These are phyloP conservation scores for Cladosporium velox DNA, from an alignment of 2,329 filamentous ascomycete species.

Conservation along the genomic window DNA sequence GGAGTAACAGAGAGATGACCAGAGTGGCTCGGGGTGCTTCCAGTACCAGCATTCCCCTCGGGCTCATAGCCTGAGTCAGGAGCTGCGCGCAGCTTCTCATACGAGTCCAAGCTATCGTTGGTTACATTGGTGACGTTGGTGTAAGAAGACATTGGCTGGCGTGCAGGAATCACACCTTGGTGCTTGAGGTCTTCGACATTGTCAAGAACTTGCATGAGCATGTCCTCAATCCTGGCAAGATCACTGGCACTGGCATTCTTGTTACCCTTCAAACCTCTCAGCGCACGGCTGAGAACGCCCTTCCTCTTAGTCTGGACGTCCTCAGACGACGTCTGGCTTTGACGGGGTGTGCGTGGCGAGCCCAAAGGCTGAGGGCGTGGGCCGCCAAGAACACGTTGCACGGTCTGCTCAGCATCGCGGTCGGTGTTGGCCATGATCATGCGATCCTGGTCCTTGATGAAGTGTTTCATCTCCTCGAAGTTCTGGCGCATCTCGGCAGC, in stretches of 20 bases:
- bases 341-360: conserved; percentile 56
- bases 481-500: conserved; percentile 96
- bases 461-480: conserved; percentile 91
- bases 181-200: conserved; percentile 74
- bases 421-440: conserved; percentile 85
- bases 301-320: conserved; percentile 75
- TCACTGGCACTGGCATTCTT: conserved; percentile 87
- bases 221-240: conserved; percentile 42
- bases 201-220: conserved; percentile 81
- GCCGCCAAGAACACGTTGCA: conserved; percentile 79
- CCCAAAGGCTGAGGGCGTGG: conserved; percentile 78
- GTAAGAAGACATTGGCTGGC: conserved; percentile 26
- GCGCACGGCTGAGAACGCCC: conserved; percentile 90
- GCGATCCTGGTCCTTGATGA: conserved; percentile 87
- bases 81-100: conserved; percentile 69
- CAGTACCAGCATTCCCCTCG: conserved; percentile 75
- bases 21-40: conserved; percentile 73
- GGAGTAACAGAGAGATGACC: conserved; percentile 58
- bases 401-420: conserved; percentile 81
- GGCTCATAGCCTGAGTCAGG: conserved; percentile 78
- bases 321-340: conserved; percentile 54
- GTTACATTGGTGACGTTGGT: conserved; percentile 24
- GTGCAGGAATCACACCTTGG: conserved; percentile 29
- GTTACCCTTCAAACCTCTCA: conserved; percentile 78
- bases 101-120: conserved; percentile 61